Base-by-base conservation (phyloP, 2,329 filamentous ascomycete genomes). In the Claviceps maximensis region DNA sequence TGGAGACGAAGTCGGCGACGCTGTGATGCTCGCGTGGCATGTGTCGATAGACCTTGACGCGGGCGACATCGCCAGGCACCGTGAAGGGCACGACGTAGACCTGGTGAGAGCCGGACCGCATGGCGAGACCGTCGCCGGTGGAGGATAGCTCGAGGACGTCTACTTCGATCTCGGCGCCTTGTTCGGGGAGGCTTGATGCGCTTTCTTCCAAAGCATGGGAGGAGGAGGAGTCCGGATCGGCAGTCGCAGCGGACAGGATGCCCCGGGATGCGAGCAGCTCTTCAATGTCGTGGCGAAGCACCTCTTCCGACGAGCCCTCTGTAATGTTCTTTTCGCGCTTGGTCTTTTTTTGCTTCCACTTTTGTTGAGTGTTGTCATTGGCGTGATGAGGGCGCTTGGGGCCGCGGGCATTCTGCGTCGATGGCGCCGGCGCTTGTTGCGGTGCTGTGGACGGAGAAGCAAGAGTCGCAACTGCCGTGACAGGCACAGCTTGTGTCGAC, bases 1-100 rank as follows among this genome's bases (percentile, higher is more conserved):
- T 79, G 55, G 84, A 84, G 63, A 97, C 63, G 62, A 95, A 89
- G 70, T 97, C 91, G 59, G 89, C 84, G 50, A 86, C 73, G 23
- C 84, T 84, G 68, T 94, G 89, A 51, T 78, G 75, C 46, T 85
- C 77, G 12, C 78, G 67, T 19, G 67, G 69, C 47, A 84, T 71
- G 65, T 95, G 87, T 51, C 80, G 84, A 65, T 86, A 83, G 46
- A 94, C 82, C 66, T 89, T 94, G 56, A 86, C 86, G 54, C 79
- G 81, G 55, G 87, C 84, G 2, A 74, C 77, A 67, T 98, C 93
- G 31, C 93, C 93, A 0, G 93, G 90, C 2, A 91, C 78, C 23
- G 85, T 79, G 65, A 96, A 98, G 4, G 91, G 89, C 1, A 97
- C 84, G 50, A 93, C 84, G 63, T 90, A 96, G 66, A 96, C 74